phyloP scores from a whole-genome alignment of 2,329 filamentous ascomycete genomes.

The Colletotrichum sansevieriae region DNA sequence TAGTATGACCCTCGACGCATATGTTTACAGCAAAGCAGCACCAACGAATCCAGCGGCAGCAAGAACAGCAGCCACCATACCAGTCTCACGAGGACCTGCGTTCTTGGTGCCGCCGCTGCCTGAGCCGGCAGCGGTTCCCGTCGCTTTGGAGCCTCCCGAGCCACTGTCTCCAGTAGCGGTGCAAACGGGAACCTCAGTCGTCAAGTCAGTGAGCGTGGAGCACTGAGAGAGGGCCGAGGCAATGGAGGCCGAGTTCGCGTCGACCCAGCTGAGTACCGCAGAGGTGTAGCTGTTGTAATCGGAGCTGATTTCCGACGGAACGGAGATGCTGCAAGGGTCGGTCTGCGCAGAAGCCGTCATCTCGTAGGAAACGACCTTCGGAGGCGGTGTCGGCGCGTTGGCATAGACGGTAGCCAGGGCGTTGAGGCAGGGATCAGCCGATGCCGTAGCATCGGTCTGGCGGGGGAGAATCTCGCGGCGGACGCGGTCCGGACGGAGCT shows the following conservation, averaged over 20 bases:
- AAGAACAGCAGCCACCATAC: slow-evolving; percentile 43
- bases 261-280: slow-evolving; percentile 45
- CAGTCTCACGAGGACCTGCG: slow-evolving; percentile 45
- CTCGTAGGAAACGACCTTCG: slow-evolving; percentile 43
- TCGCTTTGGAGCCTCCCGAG: background rate
- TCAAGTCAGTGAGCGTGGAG: slow-evolving; percentile 42
- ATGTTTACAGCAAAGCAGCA: slow-evolving; percentile 44
- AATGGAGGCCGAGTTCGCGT: slow-evolving; percentile 43
- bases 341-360: slow-evolving; percentile 38
- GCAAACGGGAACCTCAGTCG: slow-evolving; percentile 30
- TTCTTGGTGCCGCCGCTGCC: slow-evolving; percentile 25
- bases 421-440: slow-evolving; percentile 40
- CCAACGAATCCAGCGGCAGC: slow-evolving; percentile 47
- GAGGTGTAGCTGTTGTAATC: slow-evolving; percentile 44
- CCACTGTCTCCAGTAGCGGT: slow-evolving; percentile 3
- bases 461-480: slow-evolving; percentile 44
- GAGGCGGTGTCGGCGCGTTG: slow-evolving; percentile 45
- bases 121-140: slow-evolving; percentile 1
- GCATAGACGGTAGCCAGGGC: slow-evolving; percentile 43
- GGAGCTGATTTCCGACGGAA: slow-evolving; percentile 44
- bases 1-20: background rate
- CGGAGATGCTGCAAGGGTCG: slow-evolving; percentile 45
- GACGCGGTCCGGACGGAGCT: slow-evolving; percentile 38
- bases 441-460: slow-evolving; percentile 42
- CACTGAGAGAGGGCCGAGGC: slow-evolving; percentile 45